A percentile compares a stretch with the other conserved stretches of the same genome.
Evolutionary conservation across 2,329 filamentous ascomycete species (phyloP).

Genomic region (Fusarium devonianum): DNA sequence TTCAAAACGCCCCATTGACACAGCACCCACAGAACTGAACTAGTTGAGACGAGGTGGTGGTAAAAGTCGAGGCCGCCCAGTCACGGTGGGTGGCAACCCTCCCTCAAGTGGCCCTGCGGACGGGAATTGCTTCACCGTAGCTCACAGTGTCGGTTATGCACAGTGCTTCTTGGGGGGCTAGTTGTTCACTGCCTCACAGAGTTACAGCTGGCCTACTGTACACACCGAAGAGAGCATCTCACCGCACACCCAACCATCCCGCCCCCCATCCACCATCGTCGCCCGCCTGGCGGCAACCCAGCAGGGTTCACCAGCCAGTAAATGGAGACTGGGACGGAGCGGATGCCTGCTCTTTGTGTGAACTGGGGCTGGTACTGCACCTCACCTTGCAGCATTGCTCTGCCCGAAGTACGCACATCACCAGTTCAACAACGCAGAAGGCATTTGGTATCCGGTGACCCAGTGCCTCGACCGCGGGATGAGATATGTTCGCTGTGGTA

Average conservation of each 20-base stretch:
- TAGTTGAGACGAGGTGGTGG: constrained; percentile 16
- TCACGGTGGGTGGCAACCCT: constrained; percentile 36
- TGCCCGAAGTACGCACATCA: neutral
- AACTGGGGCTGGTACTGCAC: constrained; percentile 30
- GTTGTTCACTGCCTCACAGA: constrained; percentile 37
- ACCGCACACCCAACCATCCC: constrained; percentile 7
- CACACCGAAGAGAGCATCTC: constrained; percentile 7
- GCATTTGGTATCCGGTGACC: constrained; percentile 19
- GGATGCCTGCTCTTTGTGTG: constrained; percentile 6
- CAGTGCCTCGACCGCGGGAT: constrained; percentile 23
- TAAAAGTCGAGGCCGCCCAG: constrained; percentile 35
- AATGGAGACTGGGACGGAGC: constrained; percentile 6
- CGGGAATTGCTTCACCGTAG: constrained; percentile 28
- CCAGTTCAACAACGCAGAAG: neutral
- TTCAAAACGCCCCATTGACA: constrained; percentile 33
- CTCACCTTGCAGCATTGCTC: constrained; percentile 13
- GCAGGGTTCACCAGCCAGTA: constrained; percentile 28
- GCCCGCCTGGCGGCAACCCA: constrained; percentile 26
- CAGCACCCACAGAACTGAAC: constrained; percentile 19
- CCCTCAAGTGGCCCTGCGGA: constrained; percentile 25
- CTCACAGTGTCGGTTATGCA: constrained; percentile 27
- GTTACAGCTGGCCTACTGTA: constrained; percentile 1
- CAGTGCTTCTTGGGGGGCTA: constrained; percentile 22
- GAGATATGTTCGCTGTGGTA: constrained; percentile 27
- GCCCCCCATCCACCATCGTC: constrained; percentile 20